A percentile compares a stretch with the other conserved stretches of the same genome.
Conservation (phyloP, 352 stramenopile genomes). For the Phytophthora ohioensis region DNA sequence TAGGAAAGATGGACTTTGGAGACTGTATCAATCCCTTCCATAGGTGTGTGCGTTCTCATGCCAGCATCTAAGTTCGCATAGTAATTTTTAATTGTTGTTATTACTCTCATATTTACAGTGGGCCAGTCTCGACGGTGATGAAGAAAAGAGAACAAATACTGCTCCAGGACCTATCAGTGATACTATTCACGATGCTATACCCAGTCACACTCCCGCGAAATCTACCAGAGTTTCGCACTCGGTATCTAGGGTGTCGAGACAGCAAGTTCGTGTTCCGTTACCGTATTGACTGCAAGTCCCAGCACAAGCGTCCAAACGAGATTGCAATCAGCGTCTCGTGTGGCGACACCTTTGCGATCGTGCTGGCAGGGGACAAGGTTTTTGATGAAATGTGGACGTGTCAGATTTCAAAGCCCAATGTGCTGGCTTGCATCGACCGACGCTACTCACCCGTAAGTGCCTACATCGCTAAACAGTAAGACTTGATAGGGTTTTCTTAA, state of each 20-base stretch:
- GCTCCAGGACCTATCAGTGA: slow-evolving; percentile 27
- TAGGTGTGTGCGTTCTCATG: slow-evolving; percentile 2
- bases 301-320: not conserved
- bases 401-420: not conserved
- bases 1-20: slow-evolving; percentile 36
- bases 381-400: slow-evolving; percentile 6
- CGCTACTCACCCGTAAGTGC: slow-evolving; percentile 30
- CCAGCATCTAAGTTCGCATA: not conserved
- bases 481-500: not conserved
- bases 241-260: not conserved
- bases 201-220: slow-evolving; percentile 28
- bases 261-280: slow-evolving; percentile 4
- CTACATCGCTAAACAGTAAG: not conserved
- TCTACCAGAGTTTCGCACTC: slow-evolving; percentile 19
- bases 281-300: slow-evolving; percentile 6
- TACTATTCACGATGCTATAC: slow-evolving; percentile 36
- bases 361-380: not conserved
- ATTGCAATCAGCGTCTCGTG: not conserved
- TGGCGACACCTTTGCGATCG: slow-evolving; percentile 2
- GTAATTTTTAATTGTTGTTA: not conserved
- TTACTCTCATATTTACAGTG: not conserved
- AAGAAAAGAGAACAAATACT: slow-evolving; percentile 15
- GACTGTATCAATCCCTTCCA: slow-evolving; percentile 27
- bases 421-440: slow-evolving; percentile 15
- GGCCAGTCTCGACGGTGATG: slow-evolving; percentile 1